Conservation (phyloP, 2,329 filamentous ascomycete species). For the Pleomassaria siparia region DNA sequence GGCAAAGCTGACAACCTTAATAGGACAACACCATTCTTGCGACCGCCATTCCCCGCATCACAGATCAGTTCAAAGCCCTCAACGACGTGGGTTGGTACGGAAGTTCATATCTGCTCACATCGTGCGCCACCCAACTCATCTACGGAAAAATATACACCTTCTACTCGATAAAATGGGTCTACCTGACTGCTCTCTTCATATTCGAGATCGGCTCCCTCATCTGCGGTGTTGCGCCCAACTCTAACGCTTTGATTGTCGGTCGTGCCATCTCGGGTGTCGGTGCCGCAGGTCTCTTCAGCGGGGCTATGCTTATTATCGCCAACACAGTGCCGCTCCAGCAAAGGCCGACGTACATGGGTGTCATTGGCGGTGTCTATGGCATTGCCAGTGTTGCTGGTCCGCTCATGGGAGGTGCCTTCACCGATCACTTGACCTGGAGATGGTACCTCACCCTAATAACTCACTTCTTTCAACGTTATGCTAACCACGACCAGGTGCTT, state of each 20-base stretch:
- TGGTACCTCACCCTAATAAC: slow-evolving; percentile 44
- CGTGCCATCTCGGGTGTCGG: slow-evolving; percentile 55
- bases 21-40: slow-evolving; percentile 53
- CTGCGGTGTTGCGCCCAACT: slow-evolving; percentile 54
- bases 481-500: slow-evolving; percentile 38
- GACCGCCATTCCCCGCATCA: slow-evolving; percentile 52
- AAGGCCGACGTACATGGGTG: slow-evolving; percentile 52
- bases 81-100: slow-evolving; percentile 52
- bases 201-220: slow-evolving; percentile 57
- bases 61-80: slow-evolving; percentile 50
- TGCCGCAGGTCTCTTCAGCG: slow-evolving; percentile 53
- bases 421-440: slow-evolving; percentile 50
- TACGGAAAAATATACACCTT: slow-evolving; percentile 50
- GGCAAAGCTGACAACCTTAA: slow-evolving; percentile 6
- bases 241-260: slow-evolving; percentile 53
- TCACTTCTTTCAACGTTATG: not conserved
- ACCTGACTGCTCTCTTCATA: slow-evolving; percentile 47
- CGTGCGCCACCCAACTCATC: slow-evolving; percentile 43
- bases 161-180: slow-evolving; percentile 52
- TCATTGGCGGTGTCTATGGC: slow-evolving; percentile 54
- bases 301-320: slow-evolving; percentile 51
- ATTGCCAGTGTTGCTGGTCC: slow-evolving; percentile 53
- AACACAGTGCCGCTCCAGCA: slow-evolving; percentile 48
- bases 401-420: slow-evolving; percentile 51
- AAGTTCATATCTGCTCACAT: slow-evolving; percentile 46